Base-by-base conservation (phyloP, 495 filamentous ascomycete genomes). In the Recurvomyces mirabilis region DNA sequence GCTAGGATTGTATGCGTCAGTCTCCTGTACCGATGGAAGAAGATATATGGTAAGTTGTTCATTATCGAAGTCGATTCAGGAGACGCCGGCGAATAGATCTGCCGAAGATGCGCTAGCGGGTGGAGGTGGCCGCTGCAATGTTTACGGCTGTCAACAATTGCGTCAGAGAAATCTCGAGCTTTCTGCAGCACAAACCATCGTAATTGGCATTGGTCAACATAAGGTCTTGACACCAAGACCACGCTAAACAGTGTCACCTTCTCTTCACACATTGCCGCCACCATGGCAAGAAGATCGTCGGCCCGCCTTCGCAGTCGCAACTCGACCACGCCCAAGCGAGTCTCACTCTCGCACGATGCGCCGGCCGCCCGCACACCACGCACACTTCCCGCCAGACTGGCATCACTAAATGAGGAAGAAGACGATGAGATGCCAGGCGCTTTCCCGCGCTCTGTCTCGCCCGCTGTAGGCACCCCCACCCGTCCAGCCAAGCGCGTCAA, bases 401-500 rank as follows among this genome's bases (percentile, higher is more conserved):
- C 26, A 10, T 35, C 49, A 3, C 49, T 55, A 2, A 2, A 6
- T 4, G 51, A 54, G 41, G 17, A 37, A 6, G 53, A 55, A 36
- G 15, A 24, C 21, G 53, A 55, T 14, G 53, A 55, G 39, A 55
- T 52, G 49, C 53, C 53, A 0, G 53, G 49, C 22, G 30, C 44
- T 1, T 52, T 48, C 35, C 52, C 53, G 13, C 28, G 14, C 3
- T 50, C 44, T 13, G 30, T 15, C 13, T 48, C 53, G 4, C 49
- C 53, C 1, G 11, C 43, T 1, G 17, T 42, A n/a, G n/a, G 19
- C 11, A 38, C 49, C 1, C 42, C 46, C 9, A 42, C 30, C 7
- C 35, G 35, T 6, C 40, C 51, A 6, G 38, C 28, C 4, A 55
- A 51, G 25, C 31, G 38, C 28, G 31, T 38, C 12, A 29, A 15